Evolutionary conservation across 1,284 basidiomycete genomes (phyloP).

Genomic region (Sanguinoderma infundibulare): DNA sequence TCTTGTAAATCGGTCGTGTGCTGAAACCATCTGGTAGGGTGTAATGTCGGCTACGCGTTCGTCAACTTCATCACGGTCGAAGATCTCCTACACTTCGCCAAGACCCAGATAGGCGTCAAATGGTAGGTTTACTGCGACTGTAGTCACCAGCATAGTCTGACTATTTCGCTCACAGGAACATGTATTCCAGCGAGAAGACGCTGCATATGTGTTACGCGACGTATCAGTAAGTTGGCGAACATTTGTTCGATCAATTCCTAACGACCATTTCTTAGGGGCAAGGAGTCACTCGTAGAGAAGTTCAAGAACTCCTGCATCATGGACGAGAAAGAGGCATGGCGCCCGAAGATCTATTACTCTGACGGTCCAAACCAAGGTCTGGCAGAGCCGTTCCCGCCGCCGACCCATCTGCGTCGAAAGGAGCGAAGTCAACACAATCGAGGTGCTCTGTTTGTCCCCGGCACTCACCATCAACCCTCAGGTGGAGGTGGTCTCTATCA

Average conservation of each 20-base stretch:
- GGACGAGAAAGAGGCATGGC: conserved; percentile 81
- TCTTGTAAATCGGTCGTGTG: conserved; percentile 2
- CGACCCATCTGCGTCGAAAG: conserved; percentile 77
- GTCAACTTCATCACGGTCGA: conserved; percentile 84
- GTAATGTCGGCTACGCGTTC: conserved; percentile 87
- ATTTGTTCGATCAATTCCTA: neutral
- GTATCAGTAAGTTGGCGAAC: conserved; percentile 64
- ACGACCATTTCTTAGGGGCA: conserved; percentile 57
- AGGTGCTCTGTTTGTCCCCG: conserved; percentile 60
- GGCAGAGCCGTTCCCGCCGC: conserved; percentile 80
- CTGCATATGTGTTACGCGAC: conserved; percentile 88
- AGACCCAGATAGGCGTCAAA: conserved; percentile 72
- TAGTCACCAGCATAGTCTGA: neutral
- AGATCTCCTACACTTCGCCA: conserved; percentile 77
- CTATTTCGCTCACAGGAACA: conserved; percentile 65
- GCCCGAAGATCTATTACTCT: conserved; percentile 85
- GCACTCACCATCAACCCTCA: conserved; percentile 23
- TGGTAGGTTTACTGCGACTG: conserved; percentile 51
- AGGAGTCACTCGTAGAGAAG: conserved; percentile 84
- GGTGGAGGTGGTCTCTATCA: conserved; percentile 27
- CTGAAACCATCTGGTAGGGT: conserved; percentile 48
- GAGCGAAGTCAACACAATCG: conserved; percentile 78
- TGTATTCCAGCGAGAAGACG: conserved; percentile 87
- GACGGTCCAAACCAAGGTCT: conserved; percentile 73
- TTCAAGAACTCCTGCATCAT: conserved; percentile 87